Conservation (phyloP, 768 basidiomycete genomes). For the Daedalea quercina region DNA sequence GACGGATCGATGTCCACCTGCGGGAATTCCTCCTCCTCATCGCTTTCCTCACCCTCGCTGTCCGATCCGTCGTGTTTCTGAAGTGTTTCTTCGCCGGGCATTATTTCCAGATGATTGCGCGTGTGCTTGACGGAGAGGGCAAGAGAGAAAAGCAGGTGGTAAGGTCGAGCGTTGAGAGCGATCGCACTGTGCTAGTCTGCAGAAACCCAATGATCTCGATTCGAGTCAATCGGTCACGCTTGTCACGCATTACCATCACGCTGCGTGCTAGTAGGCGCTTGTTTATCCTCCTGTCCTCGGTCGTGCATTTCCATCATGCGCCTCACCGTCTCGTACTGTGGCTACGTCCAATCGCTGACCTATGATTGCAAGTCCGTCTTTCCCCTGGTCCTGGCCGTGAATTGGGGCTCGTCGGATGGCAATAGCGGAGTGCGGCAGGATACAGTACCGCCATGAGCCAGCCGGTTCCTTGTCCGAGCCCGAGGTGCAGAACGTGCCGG, state of each 20-base stretch:
- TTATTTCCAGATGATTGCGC: slow-evolving; percentile 18
- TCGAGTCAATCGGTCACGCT: background rate
- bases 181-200: too few relatives aligned
- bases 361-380: too few relatives aligned
- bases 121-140: background rate
- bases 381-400: too few relatives aligned
- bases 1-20: slow-evolving; percentile 74
- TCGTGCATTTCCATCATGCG: background rate
- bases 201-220: slow-evolving; percentile 1
- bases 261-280: too few relatives aligned
- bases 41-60: slow-evolving; percentile 61
- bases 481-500: too few relatives aligned
- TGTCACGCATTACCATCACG: background rate
- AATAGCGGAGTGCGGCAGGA: too few relatives aligned
- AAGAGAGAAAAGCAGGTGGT: background rate
- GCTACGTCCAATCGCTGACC: too few relatives aligned
- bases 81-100: slow-evolving; percentile 65
- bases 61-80: slow-evolving; percentile 66
- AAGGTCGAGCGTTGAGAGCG: background rate
- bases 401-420: too few relatives aligned
- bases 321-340: too few relatives aligned
- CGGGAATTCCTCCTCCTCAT: slow-evolving; percentile 49
- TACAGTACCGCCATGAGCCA: too few relatives aligned
- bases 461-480: too few relatives aligned
- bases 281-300: background rate